phyloP scores from a whole-genome alignment of 768 basidiomycete genomes.

The Termitomyces sp. region DNA sequence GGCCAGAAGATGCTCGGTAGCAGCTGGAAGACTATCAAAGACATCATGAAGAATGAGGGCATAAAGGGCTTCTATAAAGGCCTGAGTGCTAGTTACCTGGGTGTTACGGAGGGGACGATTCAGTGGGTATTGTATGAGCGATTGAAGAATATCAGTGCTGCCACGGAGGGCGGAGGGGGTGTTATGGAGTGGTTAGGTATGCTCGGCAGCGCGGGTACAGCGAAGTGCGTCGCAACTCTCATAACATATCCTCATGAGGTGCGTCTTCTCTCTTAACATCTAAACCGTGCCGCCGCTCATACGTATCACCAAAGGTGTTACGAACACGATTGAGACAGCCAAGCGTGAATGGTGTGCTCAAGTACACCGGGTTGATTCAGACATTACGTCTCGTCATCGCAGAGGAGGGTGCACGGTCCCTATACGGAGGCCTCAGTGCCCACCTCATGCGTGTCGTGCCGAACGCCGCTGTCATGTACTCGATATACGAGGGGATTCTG shows the following conservation, averaged over 20 bases:
- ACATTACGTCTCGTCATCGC: constrained; percentile 80
- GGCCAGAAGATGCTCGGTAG: no score
- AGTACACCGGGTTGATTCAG: constrained; percentile 84
- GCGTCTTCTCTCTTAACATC: constrained; percentile 18
- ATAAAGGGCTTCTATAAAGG: constrained; percentile 98
- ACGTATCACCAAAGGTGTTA: constrained; percentile 55
- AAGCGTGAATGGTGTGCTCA: constrained; percentile 66
- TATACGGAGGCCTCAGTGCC: constrained; percentile 92
- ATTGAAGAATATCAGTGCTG: constrained; percentile 66
- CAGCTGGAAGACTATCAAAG: no score
- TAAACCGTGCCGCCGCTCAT: background rate
- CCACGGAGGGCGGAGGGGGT: constrained; percentile 53
- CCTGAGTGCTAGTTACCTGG: constrained; percentile 89
- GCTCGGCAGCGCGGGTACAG: constrained; percentile 86
- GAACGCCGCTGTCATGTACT: constrained; percentile 96
- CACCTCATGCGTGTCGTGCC: constrained; percentile 97
- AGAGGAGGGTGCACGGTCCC: constrained; percentile 82
- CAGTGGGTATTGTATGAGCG: constrained; percentile 98
- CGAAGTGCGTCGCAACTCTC: constrained; percentile 90
- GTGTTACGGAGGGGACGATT: constrained; percentile 93
- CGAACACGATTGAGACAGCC: constrained; percentile 93
- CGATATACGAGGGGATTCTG: constrained; percentile 85
- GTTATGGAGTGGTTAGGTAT: constrained; percentile 72
- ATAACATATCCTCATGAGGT: constrained; percentile 99
- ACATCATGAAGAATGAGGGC: no score